These are phyloP conservation scores for Trametes coccinea DNA, from an alignment of 768 basidiomycete species.

Conservation along the genomic window DNA sequence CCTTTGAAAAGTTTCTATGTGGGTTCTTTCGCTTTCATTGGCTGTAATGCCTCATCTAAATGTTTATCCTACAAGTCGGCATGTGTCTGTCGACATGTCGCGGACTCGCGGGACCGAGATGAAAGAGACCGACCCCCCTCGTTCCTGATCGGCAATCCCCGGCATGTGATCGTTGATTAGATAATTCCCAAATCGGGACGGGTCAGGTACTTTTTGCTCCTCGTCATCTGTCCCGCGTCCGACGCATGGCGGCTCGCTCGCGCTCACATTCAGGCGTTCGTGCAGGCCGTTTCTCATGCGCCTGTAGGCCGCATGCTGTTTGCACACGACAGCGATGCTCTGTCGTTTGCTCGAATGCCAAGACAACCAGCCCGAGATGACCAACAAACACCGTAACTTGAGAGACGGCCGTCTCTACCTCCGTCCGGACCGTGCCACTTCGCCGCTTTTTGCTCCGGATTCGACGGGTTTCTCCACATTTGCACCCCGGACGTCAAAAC, in stretches of 20 bases:
- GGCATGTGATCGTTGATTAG: constrained; percentile 1
- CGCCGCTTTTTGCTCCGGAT: neutral
- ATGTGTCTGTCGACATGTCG: neutral
- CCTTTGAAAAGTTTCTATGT: neutral
- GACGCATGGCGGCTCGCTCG: neutral
- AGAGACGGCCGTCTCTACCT: neutral
- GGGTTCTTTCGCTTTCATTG: neutral
- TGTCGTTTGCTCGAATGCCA: neutral
- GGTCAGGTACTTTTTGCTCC: constrained; percentile 2
- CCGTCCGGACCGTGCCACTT: neutral
- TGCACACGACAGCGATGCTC: neutral
- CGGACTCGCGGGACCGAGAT: constrained; percentile 7
- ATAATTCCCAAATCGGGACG: constrained; percentile 1
- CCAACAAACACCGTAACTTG: neutral
- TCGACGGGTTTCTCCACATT: constrained; percentile 5
- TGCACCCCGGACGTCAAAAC: constrained; percentile 19
- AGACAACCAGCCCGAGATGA: neutral
- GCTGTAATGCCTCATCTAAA: neutral
- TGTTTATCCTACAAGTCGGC: neutral
- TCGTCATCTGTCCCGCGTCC: neutral
- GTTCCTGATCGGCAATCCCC: constrained; percentile 9
- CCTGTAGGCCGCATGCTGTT: neutral
- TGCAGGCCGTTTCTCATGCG: neutral
- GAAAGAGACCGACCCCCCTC: constrained; percentile 2
- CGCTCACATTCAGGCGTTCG: neutral